A percentile compares a stretch with the other conserved stretches of the same genome.
Conservation (phyloP, 2,329 filamentous ascomycete species). For the Aureobasidium sp. region DNA sequence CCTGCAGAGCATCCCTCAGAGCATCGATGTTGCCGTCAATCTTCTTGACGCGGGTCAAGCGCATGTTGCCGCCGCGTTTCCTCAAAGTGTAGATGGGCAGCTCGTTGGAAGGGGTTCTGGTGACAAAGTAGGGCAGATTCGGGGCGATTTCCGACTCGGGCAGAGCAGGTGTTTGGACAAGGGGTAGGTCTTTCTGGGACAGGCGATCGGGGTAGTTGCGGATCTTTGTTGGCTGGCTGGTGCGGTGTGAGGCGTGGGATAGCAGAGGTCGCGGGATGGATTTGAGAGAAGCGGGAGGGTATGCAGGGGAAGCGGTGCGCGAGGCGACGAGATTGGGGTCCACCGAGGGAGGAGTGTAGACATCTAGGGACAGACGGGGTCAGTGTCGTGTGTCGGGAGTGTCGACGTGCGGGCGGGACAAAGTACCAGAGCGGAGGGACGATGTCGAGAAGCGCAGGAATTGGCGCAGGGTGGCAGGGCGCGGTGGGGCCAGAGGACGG, state of each 20-base stretch:
- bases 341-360: slow-evolving; percentile 18
- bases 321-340: slow-evolving; percentile 31
- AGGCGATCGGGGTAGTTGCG: slow-evolving; percentile 29
- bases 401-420: slow-evolving; percentile 11
- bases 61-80: slow-evolving; percentile 69
- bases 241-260: slow-evolving; percentile 30
- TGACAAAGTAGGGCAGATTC: slow-evolving; percentile 61
- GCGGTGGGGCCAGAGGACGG: slow-evolving; percentile 34
- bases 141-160: slow-evolving; percentile 31
- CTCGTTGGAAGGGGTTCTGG: slow-evolving; percentile 62
- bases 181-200: slow-evolving; percentile 18
- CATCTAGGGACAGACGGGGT: background rate
- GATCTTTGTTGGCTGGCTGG: slow-evolving; percentile 28
- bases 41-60: slow-evolving; percentile 69
- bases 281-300: slow-evolving; percentile 27
- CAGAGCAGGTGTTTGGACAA: slow-evolving; percentile 18
- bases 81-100: slow-evolving; percentile 68
- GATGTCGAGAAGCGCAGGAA: slow-evolving; percentile 37
- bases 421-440: slow-evolving; percentile 26
- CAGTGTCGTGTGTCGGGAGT: background rate
- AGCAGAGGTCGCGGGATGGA: slow-evolving; percentile 32
- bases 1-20: slow-evolving; percentile 57
- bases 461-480: slow-evolving; percentile 31
- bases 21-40: slow-evolving; percentile 64
- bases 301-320: slow-evolving; percentile 27